phyloP scores from a whole-genome alignment of 441 rosid genomes.

The Populus hybrid region DNA sequence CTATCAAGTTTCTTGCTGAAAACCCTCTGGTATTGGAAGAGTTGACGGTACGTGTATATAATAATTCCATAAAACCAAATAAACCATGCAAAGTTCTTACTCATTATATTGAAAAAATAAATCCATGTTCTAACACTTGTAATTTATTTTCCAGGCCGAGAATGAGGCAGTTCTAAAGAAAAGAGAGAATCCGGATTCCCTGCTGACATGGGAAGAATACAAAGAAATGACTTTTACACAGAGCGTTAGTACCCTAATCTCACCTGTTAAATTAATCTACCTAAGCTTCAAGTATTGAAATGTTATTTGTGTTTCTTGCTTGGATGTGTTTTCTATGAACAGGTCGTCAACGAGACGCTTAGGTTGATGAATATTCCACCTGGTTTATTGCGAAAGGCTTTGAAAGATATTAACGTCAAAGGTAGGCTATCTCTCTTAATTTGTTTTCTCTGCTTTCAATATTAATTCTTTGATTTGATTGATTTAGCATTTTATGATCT shows the following conservation, averaged over 20 bases:
- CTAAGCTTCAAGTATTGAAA: neutral
- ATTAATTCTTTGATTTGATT: neutral
- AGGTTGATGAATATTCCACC: slow-evolving; percentile 25
- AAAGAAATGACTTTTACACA: slow-evolving; percentile 38
- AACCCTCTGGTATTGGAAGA: slow-evolving; percentile 29
- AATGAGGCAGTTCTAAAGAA: slow-evolving; percentile 25
- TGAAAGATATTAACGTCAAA: slow-evolving; percentile 22
- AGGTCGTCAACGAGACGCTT: slow-evolving; percentile 36
- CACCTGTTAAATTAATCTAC: neutral
- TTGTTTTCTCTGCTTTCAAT: neutral
- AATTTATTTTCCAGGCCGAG: slow-evolving; percentile 26
- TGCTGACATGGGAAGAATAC: slow-evolving; percentile 39
- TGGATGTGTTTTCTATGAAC: neutral
- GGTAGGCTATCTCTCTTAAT: slow-evolving; percentile 2
- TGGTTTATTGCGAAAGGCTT: slow-evolving; percentile 24
- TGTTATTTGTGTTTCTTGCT: neutral
- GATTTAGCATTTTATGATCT: neutral
- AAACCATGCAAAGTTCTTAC: neutral
- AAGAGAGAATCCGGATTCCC: slow-evolving; percentile 12
- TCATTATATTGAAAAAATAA: neutral
- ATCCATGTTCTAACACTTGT: neutral
- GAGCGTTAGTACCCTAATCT: slow-evolving; percentile 19
- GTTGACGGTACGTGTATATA: slow-evolving; percentile 21
- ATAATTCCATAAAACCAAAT: neutral
- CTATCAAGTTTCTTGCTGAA: slow-evolving; percentile 29